Evolutionary conservation across 2,329 filamentous ascomycete species (phyloP), one percentile per base, ranked within the genome.

Genomic region (Gliomastix tumulicola): DNA sequence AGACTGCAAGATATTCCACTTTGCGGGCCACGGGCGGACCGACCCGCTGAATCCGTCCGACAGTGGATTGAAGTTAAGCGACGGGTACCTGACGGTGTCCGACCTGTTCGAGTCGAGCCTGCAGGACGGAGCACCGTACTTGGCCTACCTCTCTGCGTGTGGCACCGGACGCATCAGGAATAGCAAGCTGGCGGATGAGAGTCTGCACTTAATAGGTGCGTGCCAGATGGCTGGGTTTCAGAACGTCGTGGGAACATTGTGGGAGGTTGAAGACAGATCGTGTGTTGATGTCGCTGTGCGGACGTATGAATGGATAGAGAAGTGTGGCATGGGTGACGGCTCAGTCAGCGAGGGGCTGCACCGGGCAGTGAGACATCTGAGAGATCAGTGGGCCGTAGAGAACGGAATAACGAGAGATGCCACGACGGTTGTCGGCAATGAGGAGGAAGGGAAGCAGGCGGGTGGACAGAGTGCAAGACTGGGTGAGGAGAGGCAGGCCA

Each of bases 1-100:
- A 5, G 33, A 13, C 1, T 57, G 53, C 42, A 43, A 47, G 7
- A 54, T 66, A 7, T 61, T 64, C 38, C 62, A 66, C 40, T 68
- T 68, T 36, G 62, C 64, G 1, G 57, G 63, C 8, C 62, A 64
- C 36, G 62, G 57, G n/a, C 35, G 20, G 25, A 31, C 30, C 30
- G 16, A 31, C 16, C 11, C 8, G 16, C 16, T 12, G 10, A 15
- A 31, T 12, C 30, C 30, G 16, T 31, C 16, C 9, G 16, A 31
- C 10, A 25, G 22, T n/a, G 22, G 9, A n/a, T n/a, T 25, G 22
- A 25, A 9, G 9, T n/a, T 25, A n/a, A n/a, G 22, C 9, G 22
- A 25, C n/a, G 22, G n/a, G 22, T 17, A 8, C 16, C 30, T 31
- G 30, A 17, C 30, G 30, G 30, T 31, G 9, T 8, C 8, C 9